These are phyloP conservation scores for Phytophthora meadii DNA, from an alignment of 352 stramenopile genomes.

Conservation along the genomic window DNA sequence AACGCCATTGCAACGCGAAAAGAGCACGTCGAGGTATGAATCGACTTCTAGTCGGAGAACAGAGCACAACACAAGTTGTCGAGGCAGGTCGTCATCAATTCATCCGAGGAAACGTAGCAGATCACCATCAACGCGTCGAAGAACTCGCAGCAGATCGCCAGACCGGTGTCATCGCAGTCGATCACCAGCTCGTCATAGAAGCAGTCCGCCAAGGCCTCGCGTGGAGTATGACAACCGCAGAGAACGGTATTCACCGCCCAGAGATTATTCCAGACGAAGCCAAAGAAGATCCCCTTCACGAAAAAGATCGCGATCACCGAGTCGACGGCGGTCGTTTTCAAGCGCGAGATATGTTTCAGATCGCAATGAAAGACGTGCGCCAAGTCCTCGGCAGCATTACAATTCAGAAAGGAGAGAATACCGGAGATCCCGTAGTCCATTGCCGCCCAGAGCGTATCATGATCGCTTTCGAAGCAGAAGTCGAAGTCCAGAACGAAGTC, in stretches of 20 bases:
- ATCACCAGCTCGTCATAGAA: conserved; percentile 1
- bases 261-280: conserved; percentile 14
- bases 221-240: neutral
- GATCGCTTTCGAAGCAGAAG: conserved; percentile 2
- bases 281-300: conserved; percentile 24
- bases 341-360: neutral
- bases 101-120: conserved; percentile 4
- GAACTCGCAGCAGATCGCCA: neutral
- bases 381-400: conserved; percentile 9
- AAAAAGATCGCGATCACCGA: conserved; percentile 9
- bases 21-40: neutral
- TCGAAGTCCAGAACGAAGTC: neutral
- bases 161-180: neutral
- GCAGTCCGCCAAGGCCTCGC: conserved; percentile 5
- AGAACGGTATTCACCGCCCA: conserved; percentile 5
- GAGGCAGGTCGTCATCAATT: conserved; percentile 1
- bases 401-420: neutral
- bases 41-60: neutral
- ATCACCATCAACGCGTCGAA: conserved; percentile 2
- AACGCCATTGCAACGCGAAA: neutral
- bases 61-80: conserved; percentile 9
- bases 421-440: conserved; percentile 14
- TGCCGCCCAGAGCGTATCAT: neutral
- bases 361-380: neutral
- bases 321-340: conserved; percentile 1